Base-by-base conservation (phyloP, 2,329 filamentous ascomycete species). In the Alternaria sp. region DNA sequence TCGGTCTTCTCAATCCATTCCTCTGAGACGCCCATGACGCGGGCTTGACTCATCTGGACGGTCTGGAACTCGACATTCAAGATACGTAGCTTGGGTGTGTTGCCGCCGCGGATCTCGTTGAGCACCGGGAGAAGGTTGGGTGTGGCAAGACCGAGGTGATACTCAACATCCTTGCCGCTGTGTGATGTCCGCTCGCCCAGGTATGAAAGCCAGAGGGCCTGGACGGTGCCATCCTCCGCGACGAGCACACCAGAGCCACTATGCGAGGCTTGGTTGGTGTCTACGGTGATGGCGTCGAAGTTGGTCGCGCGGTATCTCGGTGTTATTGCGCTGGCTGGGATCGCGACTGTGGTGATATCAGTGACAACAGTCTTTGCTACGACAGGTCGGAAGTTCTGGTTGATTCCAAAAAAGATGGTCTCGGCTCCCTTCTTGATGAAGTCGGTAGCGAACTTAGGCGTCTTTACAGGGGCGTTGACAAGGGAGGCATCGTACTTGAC, bases 321-420 rank as follows among this genome's bases (percentile, higher is more conserved):
- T 7, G 96, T 95, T 1, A 93, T 89, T 0, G 92, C 91, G 80
- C 97, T 98, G 25, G 96, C 93, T 1, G 96, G 96, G 65, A 99
- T 98, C 1, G 94, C 93, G 4, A 98, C 96, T 3, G 96, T 96
- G 11, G 95, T 98, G 74, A 99, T 96, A 79, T 99, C 96, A 1
- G 96, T 99, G 13, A 99, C 93, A 0, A 91, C 93, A 0, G 96
- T 98, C 72, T 97, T 93, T 6, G 93, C 92, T 71, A 97, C 93
- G 5, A 98, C 95, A 44, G 97, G 93, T 36, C 95, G 89, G 65
- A 95, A 91, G 69, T 97, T 98, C 69, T 96, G 90, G 77, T 99
- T 99, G 83, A 97, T 96, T n/a, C 96, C 96, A 67, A 99, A 91
- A 81, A 99, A 99, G 70, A 97, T 94, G 0, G 94, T 97, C 61